Base-by-base conservation (phyloP, 139 green algal species). In the Haematococcus lacustris region DNA sequence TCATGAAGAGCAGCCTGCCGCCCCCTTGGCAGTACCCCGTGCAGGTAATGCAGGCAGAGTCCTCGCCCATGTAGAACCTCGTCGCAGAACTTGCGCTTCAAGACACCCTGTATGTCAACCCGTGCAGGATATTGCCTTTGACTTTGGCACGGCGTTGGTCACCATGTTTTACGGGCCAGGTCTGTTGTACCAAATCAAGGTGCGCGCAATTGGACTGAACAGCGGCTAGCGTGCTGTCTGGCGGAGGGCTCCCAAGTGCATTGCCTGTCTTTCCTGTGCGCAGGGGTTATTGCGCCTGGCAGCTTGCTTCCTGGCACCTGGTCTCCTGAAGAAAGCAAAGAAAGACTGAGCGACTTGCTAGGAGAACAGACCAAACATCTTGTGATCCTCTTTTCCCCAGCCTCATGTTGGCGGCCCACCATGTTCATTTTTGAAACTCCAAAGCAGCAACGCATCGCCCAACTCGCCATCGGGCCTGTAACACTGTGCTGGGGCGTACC, bases 1-100 rank as follows among this genome's bases (percentile, higher is more conserved):
- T 96, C 13, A 93, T 98, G 82, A 86, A 82, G 28, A 97, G 91
- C 28, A 76, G 85, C 82, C 96, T 98, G 67, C 94, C 94, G 2
- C 90, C 89, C 4, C 82, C 93, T 3, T 87, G 95, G 82, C 91
- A 93, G 77, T 94, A 93, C 73, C 92, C 91, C 1, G 74, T 88
- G 33, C 67, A 80, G 77, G 38, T 71, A 4, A 3, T n/a, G 26
- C 38, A 41, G 13, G 47, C 47, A n/a, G 47, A 13, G 47, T 21
- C 47, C 47, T 57, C 21, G 47, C 47, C 47, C 47, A 13, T 21
- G 17, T 13, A 13, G 17, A n/a, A 21, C 17, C 21, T 57, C 13
- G 13, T 57, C 17, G 17, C 47, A 57, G 21, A 57, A 13, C 47
- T n/a, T 57, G 21, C 21, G 17, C 13, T 57, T 13, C 47, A n/a